Evolutionary conservation across 2,329 filamentous ascomycete genomes (phyloP), one percentile per base, ranked within the genome.

Genomic region (Juglanconis oblonga): DNA sequence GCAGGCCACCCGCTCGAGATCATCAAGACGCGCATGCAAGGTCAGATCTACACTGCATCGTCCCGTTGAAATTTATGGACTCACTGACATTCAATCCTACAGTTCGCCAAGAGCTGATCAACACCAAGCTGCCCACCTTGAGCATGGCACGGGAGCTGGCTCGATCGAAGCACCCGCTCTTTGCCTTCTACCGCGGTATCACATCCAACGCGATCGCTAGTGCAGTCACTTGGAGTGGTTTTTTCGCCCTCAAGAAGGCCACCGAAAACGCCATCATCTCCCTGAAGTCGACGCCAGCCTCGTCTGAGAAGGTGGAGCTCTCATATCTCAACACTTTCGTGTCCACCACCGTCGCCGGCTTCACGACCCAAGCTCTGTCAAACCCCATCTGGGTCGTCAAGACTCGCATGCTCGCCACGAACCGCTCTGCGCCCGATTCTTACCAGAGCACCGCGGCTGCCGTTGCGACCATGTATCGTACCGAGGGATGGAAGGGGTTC

Each of bases 311-410:
- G 70, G 45, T 66, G 33, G 31, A 33, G 5, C 78, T 91, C 38
- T 76, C 81, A 3, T 83, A 86, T 5, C 79, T 79, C 32, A 92
- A 97, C 74, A 97, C 93, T 77, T 94, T 97, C 72, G 69, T 89
- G 51, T 86, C 92, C 4, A 93, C 90, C 38, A 90, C 79, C n/a
- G 70, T 81, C 33, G 78, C 82, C 65, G 93, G 94, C 35, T 79
- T 89, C 17, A 74, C 91, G 45, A 96, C 92, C 1, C 89, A 93
- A 48, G 77, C 91, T 35, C 81, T 94, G 65, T 98, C 95, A 35
- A 98, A 98, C 72, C 95, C 95, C 2, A 88, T 99, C 68, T 99
- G 95, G 95, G 95, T 99, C 3, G 87, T 99, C 73, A 98, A 98
- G 79, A 98, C 94, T 8, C 89, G 95, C 64, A 98, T 99, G 92